Evolutionary conservation across 179 eudicot genomes (phyloP).

Genomic region (Dionaea muscipula): DNA sequence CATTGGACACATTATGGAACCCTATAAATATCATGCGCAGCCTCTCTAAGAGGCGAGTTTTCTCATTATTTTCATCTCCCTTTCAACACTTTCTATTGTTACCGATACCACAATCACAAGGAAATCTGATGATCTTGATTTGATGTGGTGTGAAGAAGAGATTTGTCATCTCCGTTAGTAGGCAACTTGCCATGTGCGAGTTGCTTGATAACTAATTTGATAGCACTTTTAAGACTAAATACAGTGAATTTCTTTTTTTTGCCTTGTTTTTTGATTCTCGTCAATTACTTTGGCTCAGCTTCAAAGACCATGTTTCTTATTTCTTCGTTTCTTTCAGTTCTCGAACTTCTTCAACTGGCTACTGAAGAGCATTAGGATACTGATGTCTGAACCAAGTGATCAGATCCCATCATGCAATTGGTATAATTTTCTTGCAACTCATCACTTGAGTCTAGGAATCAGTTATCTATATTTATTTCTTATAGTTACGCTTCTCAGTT

Average conservation of each 20-base stretch:
- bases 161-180: too few species aligned
- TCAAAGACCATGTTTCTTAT: conserved; percentile 1
- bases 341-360: conserved; percentile 95
- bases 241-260: neutral
- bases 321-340: conserved; percentile 36
- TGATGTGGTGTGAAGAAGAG: too few species aligned
- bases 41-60: too few species aligned
- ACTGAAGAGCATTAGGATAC: conserved; percentile 59
- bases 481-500: conserved; percentile 7
- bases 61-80: too few species aligned
- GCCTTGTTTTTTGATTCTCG: neutral
- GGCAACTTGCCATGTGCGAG: too few species aligned
- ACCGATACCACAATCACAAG: too few species aligned
- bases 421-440: conserved; percentile 23
- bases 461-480: neutral
- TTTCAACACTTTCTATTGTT: too few species aligned
- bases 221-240: too few species aligned
- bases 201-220: too few species aligned
- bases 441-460: neutral
- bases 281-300: neutral
- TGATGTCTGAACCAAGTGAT: conserved; percentile 88
- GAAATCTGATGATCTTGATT: too few species aligned
- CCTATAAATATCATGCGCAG: too few species aligned
- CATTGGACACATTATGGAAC: too few species aligned
- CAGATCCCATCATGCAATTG: conserved; percentile 71